Evolutionary conservation across 2,329 filamentous ascomycete species (phyloP), one percentile per base, ranked within the genome.

Genomic region (Arthrobotrys megalospora): DNA sequence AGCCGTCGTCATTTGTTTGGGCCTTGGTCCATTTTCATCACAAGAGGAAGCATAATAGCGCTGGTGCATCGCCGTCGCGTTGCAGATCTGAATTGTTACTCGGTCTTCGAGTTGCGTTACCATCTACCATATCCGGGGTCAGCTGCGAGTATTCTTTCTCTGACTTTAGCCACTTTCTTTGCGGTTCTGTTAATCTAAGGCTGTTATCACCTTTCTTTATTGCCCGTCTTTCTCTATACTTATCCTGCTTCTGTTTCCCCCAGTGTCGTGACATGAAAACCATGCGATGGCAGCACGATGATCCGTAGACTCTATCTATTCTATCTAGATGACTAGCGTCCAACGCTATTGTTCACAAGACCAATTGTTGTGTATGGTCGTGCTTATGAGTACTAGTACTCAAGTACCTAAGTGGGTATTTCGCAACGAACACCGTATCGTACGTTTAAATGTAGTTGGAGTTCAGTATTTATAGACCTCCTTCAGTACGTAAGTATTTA

Each of bases 1-100:
- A 85, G 87, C 82, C 52, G 16, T n/a, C 10, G 5, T 14, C 6
- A 10, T 58, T 21, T 16, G 55, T 58, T 41, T 41, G 11, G 50
- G 21, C 32, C 63, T 24, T 62, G 72, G 47, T 64, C 67, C 69
- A 65, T 71, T 69, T 21, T 36, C 0, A 41, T 6, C 36, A 6
- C 19, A 12, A 21, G 32, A 38, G 67, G 80, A 72, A 60, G 79
- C 77, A 60, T 75, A 48, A 60, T 62, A 78, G 77, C 60, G 53
- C 70, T 79, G 63, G 55, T 76, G 66, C 19, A 69, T 41, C 67
- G 21, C n/a, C 19, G 12, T 58, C 21, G 38, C 16, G 1, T 16
- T 21, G 16, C 16, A 21, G 47, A 48, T 63, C 55, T 38, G 55
- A 41, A 65, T 38, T 71, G 36, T 21, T 14, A 24, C 41, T 47